Evolutionary conservation across 1,284 basidiomycete genomes (phyloP), one percentile per base, ranked within the genome.

Genomic region (Trametes pubescens): DNA sequence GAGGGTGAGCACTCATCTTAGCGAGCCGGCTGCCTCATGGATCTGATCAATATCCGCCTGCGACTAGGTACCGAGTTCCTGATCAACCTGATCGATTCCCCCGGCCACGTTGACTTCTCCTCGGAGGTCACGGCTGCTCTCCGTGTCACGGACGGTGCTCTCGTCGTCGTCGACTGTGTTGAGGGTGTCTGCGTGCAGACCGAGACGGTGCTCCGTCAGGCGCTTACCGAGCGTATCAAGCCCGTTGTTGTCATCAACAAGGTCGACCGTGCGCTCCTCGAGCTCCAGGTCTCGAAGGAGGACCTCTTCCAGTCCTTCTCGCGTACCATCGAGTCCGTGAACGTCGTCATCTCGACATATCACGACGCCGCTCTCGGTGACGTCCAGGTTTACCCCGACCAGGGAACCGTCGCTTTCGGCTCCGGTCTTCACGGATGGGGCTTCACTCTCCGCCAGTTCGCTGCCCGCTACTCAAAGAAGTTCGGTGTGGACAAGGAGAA

Each of bases 141-240:
- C 78, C 98, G 98, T 86, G 98, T 99, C 77, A 99, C 98, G 71
- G 98, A 99, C 74, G 98, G 95, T 85, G 95, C 95, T 65, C 91
- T 99, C 71, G 96, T 99, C 75, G 98, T 99, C 78, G 98, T 99
- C 77, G 98, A 99, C 84, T 98, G 95, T 83, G 92, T 99, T 77
- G 98, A 99, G 81, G 98, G 98, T 87, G 98, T 99, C 77, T 99
- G 98, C 81, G 98, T 99, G 60, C 98, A 99, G 84, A 99, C 98
- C 78, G 98, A 99, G 86, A 99, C 98, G 51, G 98, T 99, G 69
- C 89, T 99, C 66, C 96, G 98, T 76, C 98, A 99, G 80, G 94
- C 98, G 65, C 89, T 99, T 61, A 89, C 90, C 65, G 98, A 99
- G 85, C 96, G 98, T 82, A 99, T 99, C 86, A 99, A 98, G 86